Percentiles rank a stretch among this genome's conserved stretches.
phyloP scores from a whole-genome alignment of 257 asterid genomes.

The Nicotiana knightiana region DNA sequence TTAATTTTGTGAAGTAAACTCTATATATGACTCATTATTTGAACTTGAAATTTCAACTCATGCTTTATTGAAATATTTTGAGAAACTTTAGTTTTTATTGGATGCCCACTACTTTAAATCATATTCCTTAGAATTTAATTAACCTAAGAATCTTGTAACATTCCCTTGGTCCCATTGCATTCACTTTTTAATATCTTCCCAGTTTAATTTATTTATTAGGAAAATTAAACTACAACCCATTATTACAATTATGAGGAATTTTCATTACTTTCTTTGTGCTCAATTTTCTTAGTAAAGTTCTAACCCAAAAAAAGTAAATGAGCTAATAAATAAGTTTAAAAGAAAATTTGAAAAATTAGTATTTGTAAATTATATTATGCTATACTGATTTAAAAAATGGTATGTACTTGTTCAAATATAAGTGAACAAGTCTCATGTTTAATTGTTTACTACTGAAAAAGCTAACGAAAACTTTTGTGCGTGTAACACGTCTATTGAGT shows the following conservation, averaged over 20 bases:
- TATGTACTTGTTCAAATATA: too few species aligned
- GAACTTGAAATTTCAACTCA: neutral
- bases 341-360: too few species aligned
- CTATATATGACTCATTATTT: neutral
- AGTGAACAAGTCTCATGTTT: too few species aligned
- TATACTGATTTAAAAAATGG: too few species aligned
- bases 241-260: neutral
- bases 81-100: neutral
- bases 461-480: too few species aligned
- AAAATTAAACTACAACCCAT: neutral
- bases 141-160: neutral
- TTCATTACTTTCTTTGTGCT: neutral
- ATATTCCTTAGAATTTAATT: neutral
- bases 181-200: neutral
- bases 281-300: neutral
- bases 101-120: neutral
- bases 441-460: too few species aligned
- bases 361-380: too few species aligned
- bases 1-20: neutral
- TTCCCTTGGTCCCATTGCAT: neutral
- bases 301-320: neutral
- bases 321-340: neutral
- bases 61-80: neutral
- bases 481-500: too few species aligned
- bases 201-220: neutral